Evolutionary conservation across 1,139 yeast genomes (phyloP), one percentile per base, ranked within the genome.

Genomic region (Diutina sp.): DNA sequence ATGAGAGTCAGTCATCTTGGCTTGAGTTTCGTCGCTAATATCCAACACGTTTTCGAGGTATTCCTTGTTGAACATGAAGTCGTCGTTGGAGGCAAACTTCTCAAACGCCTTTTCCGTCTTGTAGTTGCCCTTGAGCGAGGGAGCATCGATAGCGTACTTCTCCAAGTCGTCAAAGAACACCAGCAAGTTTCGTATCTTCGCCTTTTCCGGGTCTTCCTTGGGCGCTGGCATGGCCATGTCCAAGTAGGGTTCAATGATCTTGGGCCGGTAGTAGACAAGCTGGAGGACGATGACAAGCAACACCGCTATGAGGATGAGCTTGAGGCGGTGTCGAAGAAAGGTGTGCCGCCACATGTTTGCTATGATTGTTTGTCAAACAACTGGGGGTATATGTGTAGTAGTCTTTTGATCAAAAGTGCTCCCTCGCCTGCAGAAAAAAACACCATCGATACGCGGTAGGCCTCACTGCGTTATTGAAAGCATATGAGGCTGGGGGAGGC

Each of bases 1-100:
- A 61, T 76, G 80, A 4, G 74, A 69, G 12, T 63, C 62, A 59
- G 69, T 70, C 60, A 76, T 65, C 54, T 68, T 69, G 1, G 64
- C 60, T 52, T 65, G 62, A 2, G 77, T 70, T 1, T 61, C 61
- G 1, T 69, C 70, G 3, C 77, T 67, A 29, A 76, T 65, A 58
- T 74, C 76, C 59, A 76, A 67, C 4, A 76, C 71, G 58, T 67
- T 66, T 58, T 72, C 76, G 57, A 76, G 67, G 59, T 72, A 73
- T 28, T 69, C 71, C 59, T 74, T 75, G 50, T 70, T 67, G 59
- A 75, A 72, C 7, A 73, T 60, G 57, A 72, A 69, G 14, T 60
- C 65, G 52, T 65, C 65, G 35, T 58, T 58, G 16, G 69, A 60
- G 56, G 69, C 70, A 25, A 63, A 55, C 53, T 50, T 50, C 32